Conservation (phyloP, 768 basidiomycete species). For the Boletus fagicola region DNA sequence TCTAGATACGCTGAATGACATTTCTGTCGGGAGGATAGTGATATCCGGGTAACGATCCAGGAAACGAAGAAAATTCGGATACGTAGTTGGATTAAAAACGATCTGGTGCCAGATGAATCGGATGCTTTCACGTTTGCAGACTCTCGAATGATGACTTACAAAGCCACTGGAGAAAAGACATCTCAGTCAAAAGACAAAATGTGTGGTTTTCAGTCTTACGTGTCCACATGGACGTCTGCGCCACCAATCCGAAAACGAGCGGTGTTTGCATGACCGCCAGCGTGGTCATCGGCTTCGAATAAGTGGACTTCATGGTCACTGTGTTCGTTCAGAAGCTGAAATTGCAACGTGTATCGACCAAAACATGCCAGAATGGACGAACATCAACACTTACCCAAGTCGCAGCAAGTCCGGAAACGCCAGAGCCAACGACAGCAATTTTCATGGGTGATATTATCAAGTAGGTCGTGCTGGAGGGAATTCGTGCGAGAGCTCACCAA, state of each 20-base stretch:
- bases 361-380: neutral
- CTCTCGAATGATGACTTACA: slow-evolving; percentile 33
- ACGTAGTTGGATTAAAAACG: slow-evolving; percentile 73
- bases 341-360: neutral
- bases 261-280: slow-evolving; percentile 79
- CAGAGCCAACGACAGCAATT: slow-evolving; percentile 74
- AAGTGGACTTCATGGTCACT: slow-evolving; percentile 75
- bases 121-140: neutral
- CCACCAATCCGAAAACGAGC: slow-evolving; percentile 48
- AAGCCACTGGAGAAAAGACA: slow-evolving; percentile 46
- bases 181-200: neutral
- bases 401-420: slow-evolving; percentile 75
- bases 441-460: slow-evolving; percentile 24
- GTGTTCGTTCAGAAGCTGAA: slow-evolving; percentile 66
- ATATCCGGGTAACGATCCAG: slow-evolving; percentile 48
- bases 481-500: neutral
- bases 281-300: slow-evolving; percentile 63
- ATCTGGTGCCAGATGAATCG: slow-evolving; percentile 42
- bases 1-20: slow-evolving; percentile 78
- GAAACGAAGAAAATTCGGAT: slow-evolving; percentile 78
- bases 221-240: slow-evolving; percentile 59
- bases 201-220: slow-evolving; percentile 43
- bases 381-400: slow-evolving; percentile 54
- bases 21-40: slow-evolving; percentile 56
- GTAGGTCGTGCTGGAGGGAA: neutral